Percentiles rank a stretch among this genome's conserved stretches.
These are phyloP conservation scores for Aspergillus sojae DNA, from an alignment of 2,329 filamentous ascomycete species.

Conservation along the genomic window DNA sequence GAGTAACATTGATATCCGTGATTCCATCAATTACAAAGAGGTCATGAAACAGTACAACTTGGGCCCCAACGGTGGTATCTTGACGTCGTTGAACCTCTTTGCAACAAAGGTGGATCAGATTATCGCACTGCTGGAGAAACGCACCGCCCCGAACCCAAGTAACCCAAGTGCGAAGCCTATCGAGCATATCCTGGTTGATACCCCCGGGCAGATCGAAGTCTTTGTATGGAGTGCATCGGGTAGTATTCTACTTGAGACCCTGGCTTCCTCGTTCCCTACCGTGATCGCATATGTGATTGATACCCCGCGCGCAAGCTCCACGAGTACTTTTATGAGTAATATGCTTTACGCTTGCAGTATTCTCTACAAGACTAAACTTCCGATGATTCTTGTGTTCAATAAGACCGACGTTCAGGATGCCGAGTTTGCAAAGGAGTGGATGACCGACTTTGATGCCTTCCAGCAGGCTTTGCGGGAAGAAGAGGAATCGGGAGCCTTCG, in stretches of 20 bases:
- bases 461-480: constrained; percentile 81
- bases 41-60: constrained; percentile 99
- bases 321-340: constrained; percentile 98
- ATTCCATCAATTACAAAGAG: constrained; percentile 98
- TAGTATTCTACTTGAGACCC: constrained; percentile 86
- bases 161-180: constrained; percentile 58
- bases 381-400: constrained; percentile 99
- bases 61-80: constrained; percentile 92
- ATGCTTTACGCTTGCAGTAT: constrained; percentile 99
- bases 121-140: constrained; percentile 84
- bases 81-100: constrained; percentile 94
- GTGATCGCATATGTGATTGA: constrained; percentile 98
- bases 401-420: constrained; percentile 96
- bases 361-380: constrained; percentile 96
- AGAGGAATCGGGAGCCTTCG: constrained; percentile 75
- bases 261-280: constrained; percentile 93
- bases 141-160: constrained; percentile 63
- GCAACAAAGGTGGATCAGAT: constrained; percentile 98
- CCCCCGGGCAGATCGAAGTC: constrained; percentile 96
- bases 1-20: constrained; percentile 97
- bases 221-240: constrained; percentile 98
- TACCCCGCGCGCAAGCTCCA: constrained; percentile 88
- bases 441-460: constrained; percentile 98
- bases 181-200: constrained; percentile 88
- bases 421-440: constrained; percentile 94